Percentiles rank a stretch among this genome's conserved stretches.
Evolutionary conservation across 495 filamentous ascomycete genomes (phyloP).

Genomic region (Tetracladium marchalianum): DNA sequence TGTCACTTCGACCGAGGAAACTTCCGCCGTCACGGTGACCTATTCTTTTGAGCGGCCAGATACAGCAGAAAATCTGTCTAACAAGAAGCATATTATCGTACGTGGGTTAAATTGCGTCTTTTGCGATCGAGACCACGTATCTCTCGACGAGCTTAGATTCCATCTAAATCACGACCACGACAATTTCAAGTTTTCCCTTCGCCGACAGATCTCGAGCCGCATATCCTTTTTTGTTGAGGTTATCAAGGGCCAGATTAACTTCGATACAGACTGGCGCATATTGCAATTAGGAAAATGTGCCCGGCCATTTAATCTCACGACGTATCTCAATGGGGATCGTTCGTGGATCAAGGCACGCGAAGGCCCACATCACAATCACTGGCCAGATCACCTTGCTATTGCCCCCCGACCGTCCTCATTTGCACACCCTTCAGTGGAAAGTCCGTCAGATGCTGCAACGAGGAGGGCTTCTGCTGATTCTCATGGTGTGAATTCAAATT

Average conservation of each 20-base stretch:
- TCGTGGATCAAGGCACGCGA: slow-evolving; percentile 30
- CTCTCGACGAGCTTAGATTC: slow-evolving; percentile 31
- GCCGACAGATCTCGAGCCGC: slow-evolving; percentile 21
- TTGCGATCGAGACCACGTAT: slow-evolving; percentile 31
- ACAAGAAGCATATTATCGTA: slow-evolving; percentile 30
- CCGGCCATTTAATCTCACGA: slow-evolving; percentile 28
- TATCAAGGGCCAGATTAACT: background rate
- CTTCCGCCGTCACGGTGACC: slow-evolving; percentile 5
- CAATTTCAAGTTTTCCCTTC: slow-evolving; percentile 34
- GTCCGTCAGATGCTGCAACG: slow-evolving; percentile 19
- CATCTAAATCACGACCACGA: slow-evolving; percentile 33
- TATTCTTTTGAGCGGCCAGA: slow-evolving; percentile 12
- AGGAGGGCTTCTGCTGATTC: too few species aligned
- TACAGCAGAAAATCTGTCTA: slow-evolving; percentile 14
- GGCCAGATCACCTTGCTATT: slow-evolving; percentile 12
- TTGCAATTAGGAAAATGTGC: slow-evolving; percentile 29
- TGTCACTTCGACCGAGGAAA: background rate
- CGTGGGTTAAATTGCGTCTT: slow-evolving; percentile 33
- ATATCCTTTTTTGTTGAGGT: slow-evolving; percentile 13
- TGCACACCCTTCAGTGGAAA: slow-evolving; percentile 16
- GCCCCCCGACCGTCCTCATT: slow-evolving; percentile 15
- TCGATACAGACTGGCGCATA: slow-evolving; percentile 8
- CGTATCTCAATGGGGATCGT: slow-evolving; percentile 29
- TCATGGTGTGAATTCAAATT: too few species aligned
- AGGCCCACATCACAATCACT: slow-evolving; percentile 26